phyloP scores from a whole-genome alignment of 2,329 filamentous ascomycete species.

The Diaporthe amygdali region DNA sequence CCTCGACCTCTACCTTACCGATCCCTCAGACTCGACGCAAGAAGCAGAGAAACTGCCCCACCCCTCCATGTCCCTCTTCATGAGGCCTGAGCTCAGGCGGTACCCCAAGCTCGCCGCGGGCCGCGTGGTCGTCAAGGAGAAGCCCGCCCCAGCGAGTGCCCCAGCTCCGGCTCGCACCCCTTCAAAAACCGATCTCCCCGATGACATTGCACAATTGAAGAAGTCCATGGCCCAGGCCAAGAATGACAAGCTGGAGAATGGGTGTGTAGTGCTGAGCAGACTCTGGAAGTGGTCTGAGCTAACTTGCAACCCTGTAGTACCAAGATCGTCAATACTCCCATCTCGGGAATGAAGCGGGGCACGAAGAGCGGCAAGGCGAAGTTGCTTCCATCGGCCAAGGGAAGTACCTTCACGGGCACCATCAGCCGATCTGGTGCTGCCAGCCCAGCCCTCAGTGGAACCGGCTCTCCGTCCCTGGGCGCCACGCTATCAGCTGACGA shows the following conservation, averaged over 20 bases:
- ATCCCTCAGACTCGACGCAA: slow-evolving; percentile 52
- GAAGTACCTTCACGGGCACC: slow-evolving; percentile 43
- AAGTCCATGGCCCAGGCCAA: slow-evolving; percentile 48
- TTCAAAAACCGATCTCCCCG: slow-evolving; percentile 39
- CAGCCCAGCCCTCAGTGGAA: slow-evolving; percentile 61
- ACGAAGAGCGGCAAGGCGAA: slow-evolving; percentile 35
- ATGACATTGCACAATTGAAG: slow-evolving; percentile 56
- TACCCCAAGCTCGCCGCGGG: slow-evolving; percentile 26
- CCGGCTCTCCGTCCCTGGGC: slow-evolving; percentile 58
- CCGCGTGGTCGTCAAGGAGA: slow-evolving; percentile 26
- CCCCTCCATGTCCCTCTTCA: slow-evolving; percentile 56
- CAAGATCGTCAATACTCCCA: slow-evolving; percentile 40
- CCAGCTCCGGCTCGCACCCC: slow-evolving; percentile 32
- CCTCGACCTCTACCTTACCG: slow-evolving; percentile 62
- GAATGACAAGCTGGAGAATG: slow-evolving; percentile 50
- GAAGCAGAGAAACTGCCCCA: slow-evolving; percentile 54
- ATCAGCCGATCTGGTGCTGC: slow-evolving; percentile 53
- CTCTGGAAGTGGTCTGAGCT: slow-evolving; percentile 29
- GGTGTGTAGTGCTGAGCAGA: slow-evolving; percentile 38
- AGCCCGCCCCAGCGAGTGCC: slow-evolving; percentile 27
- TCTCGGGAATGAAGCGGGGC: slow-evolving; percentile 32
- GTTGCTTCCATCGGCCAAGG: slow-evolving; percentile 40
- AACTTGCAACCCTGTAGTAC: slow-evolving; percentile 40
- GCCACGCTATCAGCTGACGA: slow-evolving; percentile 56
- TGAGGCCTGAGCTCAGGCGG: slow-evolving; percentile 39